Conservation (phyloP, 768 basidiomycete genomes). For the Clavaria fumosa region DNA sequence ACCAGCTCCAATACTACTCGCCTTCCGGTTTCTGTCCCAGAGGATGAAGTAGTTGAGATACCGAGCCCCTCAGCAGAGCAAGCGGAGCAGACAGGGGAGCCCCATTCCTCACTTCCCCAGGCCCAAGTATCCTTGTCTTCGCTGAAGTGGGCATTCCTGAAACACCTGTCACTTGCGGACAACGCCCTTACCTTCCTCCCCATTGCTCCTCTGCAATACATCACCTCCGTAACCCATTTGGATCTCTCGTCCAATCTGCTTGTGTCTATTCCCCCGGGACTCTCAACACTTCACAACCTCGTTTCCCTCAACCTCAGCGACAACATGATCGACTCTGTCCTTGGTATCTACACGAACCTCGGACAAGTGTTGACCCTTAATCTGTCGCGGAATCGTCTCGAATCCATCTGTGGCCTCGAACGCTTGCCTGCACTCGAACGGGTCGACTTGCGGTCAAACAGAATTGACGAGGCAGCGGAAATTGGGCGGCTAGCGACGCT, state of each 20-base stretch:
- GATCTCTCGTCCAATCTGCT: constrained; percentile 88
- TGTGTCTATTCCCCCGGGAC: constrained; percentile 69
- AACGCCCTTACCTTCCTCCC: constrained; percentile 74
- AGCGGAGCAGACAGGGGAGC: constrained; percentile 10
- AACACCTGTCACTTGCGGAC: constrained; percentile 61
- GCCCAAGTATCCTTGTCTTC: constrained; percentile 30
- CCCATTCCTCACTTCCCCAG: constrained; percentile 11
- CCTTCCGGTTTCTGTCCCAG: constrained; percentile 43
- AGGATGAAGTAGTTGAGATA: no score
- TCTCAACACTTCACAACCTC: constrained; percentile 63
- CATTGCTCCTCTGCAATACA: constrained; percentile 43
- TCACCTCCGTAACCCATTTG: constrained; percentile 65
- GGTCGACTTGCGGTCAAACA: constrained; percentile 69
- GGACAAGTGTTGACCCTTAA: constrained; percentile 69
- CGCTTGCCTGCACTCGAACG: constrained; percentile 73
- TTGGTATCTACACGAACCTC: constrained; percentile 71
- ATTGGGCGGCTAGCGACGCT: constrained; percentile 68
- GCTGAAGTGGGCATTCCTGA: constrained; percentile 61
- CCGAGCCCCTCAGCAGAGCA: no score
- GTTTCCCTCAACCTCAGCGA: constrained; percentile 87
- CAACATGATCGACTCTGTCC: constrained; percentile 94
- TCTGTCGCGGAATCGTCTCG: constrained; percentile 74
- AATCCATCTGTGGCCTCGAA: constrained; percentile 91
- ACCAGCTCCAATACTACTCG: constrained; percentile 33
- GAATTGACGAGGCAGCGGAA: constrained; percentile 71